phyloP scores from a whole-genome alignment of 2,329 filamentous ascomycete species.

The Aspergillus aculeatinus region DNA sequence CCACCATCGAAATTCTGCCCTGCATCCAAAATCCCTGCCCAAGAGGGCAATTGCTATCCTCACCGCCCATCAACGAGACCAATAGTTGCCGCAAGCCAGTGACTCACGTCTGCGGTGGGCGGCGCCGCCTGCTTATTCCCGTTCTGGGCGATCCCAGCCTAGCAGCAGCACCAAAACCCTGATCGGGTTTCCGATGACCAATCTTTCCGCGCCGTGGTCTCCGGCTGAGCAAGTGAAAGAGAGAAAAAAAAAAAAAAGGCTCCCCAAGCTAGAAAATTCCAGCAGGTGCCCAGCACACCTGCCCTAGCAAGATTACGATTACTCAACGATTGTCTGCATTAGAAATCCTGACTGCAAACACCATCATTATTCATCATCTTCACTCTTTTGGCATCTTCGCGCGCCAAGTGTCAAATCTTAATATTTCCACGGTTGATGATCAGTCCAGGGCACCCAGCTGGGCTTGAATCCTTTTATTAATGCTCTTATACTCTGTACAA shows the following conservation, averaged over 20 bases:
- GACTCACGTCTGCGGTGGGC: conserved; percentile 21
- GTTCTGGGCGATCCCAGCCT: conserved; percentile 7
- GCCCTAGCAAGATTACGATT: not conserved
- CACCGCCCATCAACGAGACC: conserved; percentile 17
- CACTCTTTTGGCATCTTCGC: not conserved
- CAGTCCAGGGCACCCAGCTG: not conserved
- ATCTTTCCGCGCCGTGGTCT: conserved; percentile 21
- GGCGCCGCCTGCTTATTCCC: conserved; percentile 9
- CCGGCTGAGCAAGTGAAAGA: not conserved
- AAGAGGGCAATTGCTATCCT: conserved; percentile 7
- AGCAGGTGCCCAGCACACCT: conserved; percentile 4
- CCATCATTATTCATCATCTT: conserved; percentile 4
- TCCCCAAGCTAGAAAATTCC: conserved; percentile 12
- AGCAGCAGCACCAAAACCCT: conserved; percentile 4
- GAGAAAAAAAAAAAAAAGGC: not conserved
- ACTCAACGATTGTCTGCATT: not conserved
- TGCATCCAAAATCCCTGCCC: conserved; percentile 1
- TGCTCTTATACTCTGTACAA: not conserved
- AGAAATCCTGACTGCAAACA: not conserved
- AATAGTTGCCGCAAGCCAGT: conserved; percentile 10
- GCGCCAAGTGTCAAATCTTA: not conserved
- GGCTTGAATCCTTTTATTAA: not conserved
- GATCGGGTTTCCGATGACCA: conserved; percentile 20
- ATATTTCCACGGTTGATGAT: not conserved
- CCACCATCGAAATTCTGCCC: conserved; percentile 2